Conservation (phyloP, 2,329 filamentous ascomycete species). For the Penicillium hordei region DNA sequence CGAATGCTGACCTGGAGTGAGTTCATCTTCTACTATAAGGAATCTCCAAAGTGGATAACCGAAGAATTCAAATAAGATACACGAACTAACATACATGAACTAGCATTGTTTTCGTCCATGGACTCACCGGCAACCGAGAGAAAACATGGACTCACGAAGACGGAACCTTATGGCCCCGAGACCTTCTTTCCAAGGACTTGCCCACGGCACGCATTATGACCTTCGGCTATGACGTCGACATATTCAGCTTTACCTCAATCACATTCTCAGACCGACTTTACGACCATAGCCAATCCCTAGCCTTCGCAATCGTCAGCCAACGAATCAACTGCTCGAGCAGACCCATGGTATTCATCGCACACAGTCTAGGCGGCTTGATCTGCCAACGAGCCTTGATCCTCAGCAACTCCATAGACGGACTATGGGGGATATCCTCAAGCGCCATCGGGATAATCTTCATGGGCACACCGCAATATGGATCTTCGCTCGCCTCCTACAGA, state of each 20-base stretch:
- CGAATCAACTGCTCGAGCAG: not conserved
- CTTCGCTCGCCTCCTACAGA: slow-evolving; percentile 10
- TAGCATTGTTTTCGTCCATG: slow-evolving; percentile 6
- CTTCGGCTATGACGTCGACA: slow-evolving; percentile 7
- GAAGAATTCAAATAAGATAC: not conserved
- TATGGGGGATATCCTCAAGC: slow-evolving; percentile 6
- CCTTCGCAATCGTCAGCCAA: slow-evolving; percentile 9
- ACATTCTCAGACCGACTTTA: not conserved
- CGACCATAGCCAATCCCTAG: slow-evolving; percentile 5
- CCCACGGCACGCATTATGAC: slow-evolving; percentile 8
- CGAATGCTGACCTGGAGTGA: slow-evolving; percentile 5
- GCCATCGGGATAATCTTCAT: slow-evolving; percentile 38
- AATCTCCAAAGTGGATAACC: not conserved
- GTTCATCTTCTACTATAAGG: not conserved
- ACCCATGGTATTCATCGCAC: slow-evolving; percentile 27
- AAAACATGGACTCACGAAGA: slow-evolving; percentile 17
- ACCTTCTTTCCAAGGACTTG: slow-evolving; percentile 19
- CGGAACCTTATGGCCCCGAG: slow-evolving; percentile 28
- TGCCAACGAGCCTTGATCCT: slow-evolving; percentile 17
- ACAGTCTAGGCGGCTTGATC: slow-evolving; percentile 33
- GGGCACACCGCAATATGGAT: slow-evolving; percentile 40
- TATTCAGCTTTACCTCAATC: not conserved
- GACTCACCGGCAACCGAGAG: slow-evolving; percentile 2
- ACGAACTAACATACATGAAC: not conserved
- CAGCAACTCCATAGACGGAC: slow-evolving; percentile 8